These are phyloP conservation scores for Jamesozyma lodderae DNA, from an alignment of 805 yeast species.

Conservation along the genomic window DNA sequence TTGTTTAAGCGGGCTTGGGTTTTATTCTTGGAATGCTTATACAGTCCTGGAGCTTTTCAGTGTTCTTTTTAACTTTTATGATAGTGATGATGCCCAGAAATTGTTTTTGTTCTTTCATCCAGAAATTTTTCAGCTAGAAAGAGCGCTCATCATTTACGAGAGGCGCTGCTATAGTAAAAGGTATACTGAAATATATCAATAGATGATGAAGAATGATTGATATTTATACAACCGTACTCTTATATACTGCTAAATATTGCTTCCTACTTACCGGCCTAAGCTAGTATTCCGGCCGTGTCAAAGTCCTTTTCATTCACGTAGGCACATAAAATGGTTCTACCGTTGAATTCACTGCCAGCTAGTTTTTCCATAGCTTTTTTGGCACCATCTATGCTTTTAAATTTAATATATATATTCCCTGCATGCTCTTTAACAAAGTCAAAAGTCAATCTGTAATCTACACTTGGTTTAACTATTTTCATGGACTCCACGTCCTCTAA, in stretches of 20 bases:
- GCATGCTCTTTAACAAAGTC: conserved; percentile 44
- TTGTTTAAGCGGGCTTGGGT: too few species aligned
- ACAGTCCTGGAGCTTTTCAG: too few species aligned
- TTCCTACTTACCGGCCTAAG: too few species aligned
- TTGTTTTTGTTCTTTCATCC: too few species aligned
- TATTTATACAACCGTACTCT: neutral
- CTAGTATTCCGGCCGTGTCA: conserved; percentile 28
- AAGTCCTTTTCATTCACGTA: conserved; percentile 55
- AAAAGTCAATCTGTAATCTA: conserved; percentile 37
- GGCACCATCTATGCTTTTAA: conserved; percentile 43
- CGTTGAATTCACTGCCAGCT: conserved; percentile 60
- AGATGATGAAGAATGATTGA: too few species aligned
- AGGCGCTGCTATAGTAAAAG: too few species aligned
- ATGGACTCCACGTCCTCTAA: conserved; percentile 40
- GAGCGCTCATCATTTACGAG: neutral
- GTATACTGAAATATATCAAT: too few species aligned
- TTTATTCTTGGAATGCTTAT: too few species aligned
- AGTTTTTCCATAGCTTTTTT: conserved; percentile 45
- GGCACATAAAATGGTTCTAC: conserved; percentile 58
- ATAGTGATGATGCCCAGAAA: too few species aligned
- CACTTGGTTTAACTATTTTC: conserved; percentile 50
- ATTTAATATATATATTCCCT: conserved; percentile 68
- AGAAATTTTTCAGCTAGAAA: neutral
- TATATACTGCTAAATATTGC: too few species aligned
- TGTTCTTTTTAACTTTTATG: too few species aligned